phyloP scores from a whole-genome alignment of 139 green algal species.

The Marvania coccoides region DNA sequence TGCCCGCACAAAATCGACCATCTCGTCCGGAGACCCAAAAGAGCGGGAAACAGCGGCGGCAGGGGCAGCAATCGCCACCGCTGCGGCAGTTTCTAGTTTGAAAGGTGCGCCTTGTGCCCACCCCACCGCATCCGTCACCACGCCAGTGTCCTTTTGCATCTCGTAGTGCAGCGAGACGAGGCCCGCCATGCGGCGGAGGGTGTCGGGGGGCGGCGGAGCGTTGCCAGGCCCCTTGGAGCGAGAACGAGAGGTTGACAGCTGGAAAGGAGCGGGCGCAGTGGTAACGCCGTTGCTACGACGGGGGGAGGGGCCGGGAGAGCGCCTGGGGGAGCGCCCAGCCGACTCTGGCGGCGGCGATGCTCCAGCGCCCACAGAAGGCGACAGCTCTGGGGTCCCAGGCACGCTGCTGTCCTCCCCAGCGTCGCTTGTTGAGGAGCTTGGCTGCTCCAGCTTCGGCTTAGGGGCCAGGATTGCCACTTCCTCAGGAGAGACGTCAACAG shows the following conservation, averaged over 20 bases:
- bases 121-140: conserved; percentile 14
- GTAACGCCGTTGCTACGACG: neutral
- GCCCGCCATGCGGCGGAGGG: conserved; percentile 12
- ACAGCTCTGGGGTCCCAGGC: too few relatives aligned
- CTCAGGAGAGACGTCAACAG: too few relatives aligned
- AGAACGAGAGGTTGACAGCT: neutral
- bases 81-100: neutral
- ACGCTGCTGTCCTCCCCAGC: too few relatives aligned
- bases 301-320: neutral
- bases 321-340: too few relatives aligned
- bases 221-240: neutral
- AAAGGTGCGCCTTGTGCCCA: neutral
- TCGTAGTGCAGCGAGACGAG: conserved; percentile 19
- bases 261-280: neutral
- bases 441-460: too few relatives aligned
- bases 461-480: too few relatives aligned
- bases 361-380: too few relatives aligned
- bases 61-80: neutral
- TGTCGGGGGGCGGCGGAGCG: neutral
- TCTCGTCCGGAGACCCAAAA: neutral
- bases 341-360: too few relatives aligned
- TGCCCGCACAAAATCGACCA: neutral
- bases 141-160: neutral
- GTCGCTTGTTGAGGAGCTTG: too few relatives aligned
- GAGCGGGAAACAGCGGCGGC: neutral